A percentile compares a stretch with the other conserved stretches of the same genome.
Evolutionary conservation across 148 eudicot genomes (phyloP).

Genomic region (Rheum nobile): DNA sequence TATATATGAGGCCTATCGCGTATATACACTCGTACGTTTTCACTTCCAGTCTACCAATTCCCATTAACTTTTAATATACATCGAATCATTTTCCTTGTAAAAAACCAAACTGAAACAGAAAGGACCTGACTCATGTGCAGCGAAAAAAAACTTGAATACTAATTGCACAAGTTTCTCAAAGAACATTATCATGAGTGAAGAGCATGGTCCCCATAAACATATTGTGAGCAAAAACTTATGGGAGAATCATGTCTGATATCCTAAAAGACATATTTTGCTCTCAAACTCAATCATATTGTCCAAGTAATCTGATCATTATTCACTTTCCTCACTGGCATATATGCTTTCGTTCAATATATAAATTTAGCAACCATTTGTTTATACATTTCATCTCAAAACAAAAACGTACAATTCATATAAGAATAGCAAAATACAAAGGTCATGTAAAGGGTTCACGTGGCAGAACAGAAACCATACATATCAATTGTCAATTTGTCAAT

Average conservation of each 20-base stretch:
- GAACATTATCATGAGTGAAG: neutral
- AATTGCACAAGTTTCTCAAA: neutral
- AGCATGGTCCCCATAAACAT: neutral
- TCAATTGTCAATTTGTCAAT: neutral
- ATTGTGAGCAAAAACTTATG: neutral
- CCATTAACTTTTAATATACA: too few relatives aligned
- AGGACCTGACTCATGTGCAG: neutral
- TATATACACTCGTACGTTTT: too few relatives aligned
- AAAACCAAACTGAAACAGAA: neutral
- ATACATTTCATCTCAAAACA: neutral
- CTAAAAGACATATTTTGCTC: neutral
- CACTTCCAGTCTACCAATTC: too few relatives aligned
- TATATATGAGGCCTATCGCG: too few relatives aligned
- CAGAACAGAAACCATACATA: neutral
- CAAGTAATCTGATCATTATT: neutral
- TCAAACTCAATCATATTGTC: neutral
- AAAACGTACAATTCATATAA: neutral
- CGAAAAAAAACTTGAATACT: neutral
- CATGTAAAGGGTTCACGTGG: neutral
- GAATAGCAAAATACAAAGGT: neutral
- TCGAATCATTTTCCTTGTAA: too few relatives aligned
- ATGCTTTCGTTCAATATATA: neutral
- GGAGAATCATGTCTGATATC: neutral
- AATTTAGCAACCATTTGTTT: neutral
- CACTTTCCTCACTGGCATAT: neutral